phyloP scores from a whole-genome alignment of 352 stramenopile genomes.

The Phytophthora kernoviae region DNA sequence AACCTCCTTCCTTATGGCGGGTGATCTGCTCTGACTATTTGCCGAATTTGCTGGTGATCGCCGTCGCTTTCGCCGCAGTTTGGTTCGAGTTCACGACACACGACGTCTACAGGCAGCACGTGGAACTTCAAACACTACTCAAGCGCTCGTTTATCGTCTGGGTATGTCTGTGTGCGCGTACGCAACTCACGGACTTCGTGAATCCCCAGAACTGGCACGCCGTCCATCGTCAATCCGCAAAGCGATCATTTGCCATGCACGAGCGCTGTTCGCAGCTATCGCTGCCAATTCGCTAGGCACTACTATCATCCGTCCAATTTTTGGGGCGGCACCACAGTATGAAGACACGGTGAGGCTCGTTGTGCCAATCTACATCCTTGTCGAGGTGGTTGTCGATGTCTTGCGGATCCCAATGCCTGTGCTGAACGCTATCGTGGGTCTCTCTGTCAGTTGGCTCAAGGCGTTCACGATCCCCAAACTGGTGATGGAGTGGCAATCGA shows the following conservation, averaged over 20 bases:
- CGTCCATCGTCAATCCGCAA: conserved; percentile 43
- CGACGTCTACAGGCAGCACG: conserved; percentile 50
- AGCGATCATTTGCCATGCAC: conserved; percentile 35
- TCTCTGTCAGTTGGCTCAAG: conserved; percentile 80
- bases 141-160: conserved; percentile 67
- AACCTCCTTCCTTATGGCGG: conserved; percentile 15
- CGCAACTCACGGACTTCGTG: conserved; percentile 53
- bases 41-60: conserved; percentile 45
- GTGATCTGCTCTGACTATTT: conserved; percentile 34
- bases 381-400: conserved; percentile 45
- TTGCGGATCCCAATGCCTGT: conserved; percentile 47
- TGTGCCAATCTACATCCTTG: conserved; percentile 57
- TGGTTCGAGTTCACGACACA: conserved; percentile 63
- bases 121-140: conserved; percentile 44
- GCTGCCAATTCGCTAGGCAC: conserved; percentile 70
- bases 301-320: conserved; percentile 64
- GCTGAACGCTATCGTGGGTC: conserved; percentile 53
- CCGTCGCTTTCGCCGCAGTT: conserved; percentile 44
- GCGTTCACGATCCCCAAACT: conserved; percentile 71
- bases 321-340: conserved; percentile 58
- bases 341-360: conserved; percentile 65
- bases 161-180: conserved; percentile 56
- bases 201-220: conserved; percentile 30
- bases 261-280: conserved; percentile 57
- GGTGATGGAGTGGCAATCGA: conserved; percentile 61